phyloP scores from a whole-genome alignment of 208 protist species.

The Leishmania guyanensis region DNA sequence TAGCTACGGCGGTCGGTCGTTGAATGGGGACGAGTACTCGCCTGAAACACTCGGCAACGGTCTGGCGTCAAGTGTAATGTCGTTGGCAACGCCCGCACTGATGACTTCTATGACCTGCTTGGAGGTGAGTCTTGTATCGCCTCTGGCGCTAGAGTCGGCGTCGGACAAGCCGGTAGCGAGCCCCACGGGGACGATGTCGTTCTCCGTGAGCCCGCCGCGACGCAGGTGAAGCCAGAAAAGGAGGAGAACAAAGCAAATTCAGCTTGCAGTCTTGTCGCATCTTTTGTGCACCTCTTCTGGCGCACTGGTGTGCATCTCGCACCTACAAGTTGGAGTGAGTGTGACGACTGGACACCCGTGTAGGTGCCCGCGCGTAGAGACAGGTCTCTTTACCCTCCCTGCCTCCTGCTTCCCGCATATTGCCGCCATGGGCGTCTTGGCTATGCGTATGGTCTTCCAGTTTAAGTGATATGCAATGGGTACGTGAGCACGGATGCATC shows the following conservation, averaged over 20 bases:
- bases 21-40: not conserved
- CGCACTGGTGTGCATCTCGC: not conserved
- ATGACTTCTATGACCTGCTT: not conserved
- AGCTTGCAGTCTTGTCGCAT: not conserved
- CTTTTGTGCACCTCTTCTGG: not conserved
- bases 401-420: not conserved
- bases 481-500: not conserved
- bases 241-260: not conserved
- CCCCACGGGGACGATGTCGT: not conserved
- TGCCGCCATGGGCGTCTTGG: not conserved
- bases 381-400: not conserved
- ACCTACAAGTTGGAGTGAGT: not conserved
- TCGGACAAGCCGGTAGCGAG: constrained; percentile 7
- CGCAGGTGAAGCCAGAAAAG: not conserved
- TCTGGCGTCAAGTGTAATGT: constrained; percentile 15
- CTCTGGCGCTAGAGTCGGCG: not conserved
- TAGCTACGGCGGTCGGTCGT: not conserved
- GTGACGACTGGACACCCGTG: not conserved
- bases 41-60: not conserved
- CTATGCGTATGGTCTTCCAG: not conserved
- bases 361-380: not conserved
- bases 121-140: constrained; percentile 8
- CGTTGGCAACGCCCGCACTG: constrained; percentile 10
- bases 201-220: not conserved
- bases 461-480: not conserved